Percentiles rank a stretch among this genome's conserved stretches.
Conservation (phyloP, 2,329 filamentous ascomycete species). For the Pestalotiopsis sp. region DNA sequence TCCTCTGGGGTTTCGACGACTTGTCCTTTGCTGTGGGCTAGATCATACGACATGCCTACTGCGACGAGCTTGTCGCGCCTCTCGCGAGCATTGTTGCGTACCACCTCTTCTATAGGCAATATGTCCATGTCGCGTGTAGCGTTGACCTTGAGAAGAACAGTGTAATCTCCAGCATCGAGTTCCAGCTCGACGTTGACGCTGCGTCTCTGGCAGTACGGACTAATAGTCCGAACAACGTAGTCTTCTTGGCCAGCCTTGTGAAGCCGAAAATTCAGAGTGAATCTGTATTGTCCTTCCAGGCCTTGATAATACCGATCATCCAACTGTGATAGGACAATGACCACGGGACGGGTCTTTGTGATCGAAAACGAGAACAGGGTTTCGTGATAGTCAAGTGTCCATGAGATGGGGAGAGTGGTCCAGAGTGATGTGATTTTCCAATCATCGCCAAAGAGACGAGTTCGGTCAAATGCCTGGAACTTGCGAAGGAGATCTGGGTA, state of each 20-base stretch:
- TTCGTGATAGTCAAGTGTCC: constrained; percentile 58
- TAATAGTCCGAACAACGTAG: constrained; percentile 58
- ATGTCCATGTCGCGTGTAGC: constrained; percentile 60
- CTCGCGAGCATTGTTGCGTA: constrained; percentile 64
- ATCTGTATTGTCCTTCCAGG: constrained; percentile 58
- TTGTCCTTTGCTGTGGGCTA: constrained; percentile 60
- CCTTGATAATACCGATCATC: constrained; percentile 61
- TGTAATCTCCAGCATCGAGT: constrained; percentile 75
- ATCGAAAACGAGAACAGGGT: constrained; percentile 56
- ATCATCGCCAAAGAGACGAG: constrained; percentile 58
- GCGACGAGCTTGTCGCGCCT: constrained; percentile 73
- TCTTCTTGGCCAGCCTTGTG: constrained; percentile 53
- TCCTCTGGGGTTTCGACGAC: constrained; percentile 51
- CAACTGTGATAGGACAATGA: constrained; percentile 60
- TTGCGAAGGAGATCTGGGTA: constrained; percentile 62
- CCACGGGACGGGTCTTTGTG: constrained; percentile 50
- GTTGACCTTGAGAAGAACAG: constrained; percentile 74
- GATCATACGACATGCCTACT: constrained; percentile 71
- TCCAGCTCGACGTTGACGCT: constrained; percentile 78
- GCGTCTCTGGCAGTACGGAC: constrained; percentile 65
- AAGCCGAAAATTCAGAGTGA: constrained; percentile 56
- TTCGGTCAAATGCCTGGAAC: constrained; percentile 61
- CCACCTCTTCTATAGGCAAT: constrained; percentile 64
- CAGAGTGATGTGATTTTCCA: constrained; percentile 53
- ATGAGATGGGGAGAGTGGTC: constrained; percentile 57